Base-by-base conservation (phyloP, 805 yeast genomes). In the Ogataea pilisensis region DNA sequence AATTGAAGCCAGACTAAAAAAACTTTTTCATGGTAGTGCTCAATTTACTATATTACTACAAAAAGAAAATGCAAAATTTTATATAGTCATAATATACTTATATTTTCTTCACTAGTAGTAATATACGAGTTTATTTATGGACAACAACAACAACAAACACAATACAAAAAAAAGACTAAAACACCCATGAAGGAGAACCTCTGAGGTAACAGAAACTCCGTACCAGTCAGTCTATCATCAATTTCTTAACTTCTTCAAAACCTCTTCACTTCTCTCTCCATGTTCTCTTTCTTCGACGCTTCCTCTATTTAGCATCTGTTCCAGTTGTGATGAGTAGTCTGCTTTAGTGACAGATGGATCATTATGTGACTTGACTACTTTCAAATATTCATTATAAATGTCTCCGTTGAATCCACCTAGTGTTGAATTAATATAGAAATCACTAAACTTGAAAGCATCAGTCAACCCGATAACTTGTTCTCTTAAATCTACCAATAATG, bases 321-420 rank as follows among this genome's bases (percentile, higher is more conserved):
- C 55, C 11, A 73, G 55, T 8, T 42, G 49, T 14, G 57, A 68
- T 25, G 75, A 66, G 58, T 82, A 81, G n/a, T 80, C 76, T 12
- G 91, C 84, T 54, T 81, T 78, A 46, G 76, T 68, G 12, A 61
- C 60, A 8, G 64, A 57, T 14, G 80, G 77, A 42, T 79, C 78
- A 55, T 76, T 77, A 35, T 56, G 53, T 8, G 44, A 43, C 51
- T 73, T 71, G 44, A 82, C 82, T 41, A 69, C 67, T 20, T 57
- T 65, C 57, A 82, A 82, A 66, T 88, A 88, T 61, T 85, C 80
- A 57, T 80, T 80, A 66, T 88, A 89, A 42, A 86, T 80, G 60
- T 89, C 82, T 43, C 96, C 96, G 53, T 85, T 80, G 63, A 74
- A 82, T 42, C 70, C 73, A 35, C 96, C 97, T 43, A 89, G 74